Base-by-base conservation (phyloP, 2,329 filamentous ascomycete species). In the Coniochaeta prunicola region DNA sequence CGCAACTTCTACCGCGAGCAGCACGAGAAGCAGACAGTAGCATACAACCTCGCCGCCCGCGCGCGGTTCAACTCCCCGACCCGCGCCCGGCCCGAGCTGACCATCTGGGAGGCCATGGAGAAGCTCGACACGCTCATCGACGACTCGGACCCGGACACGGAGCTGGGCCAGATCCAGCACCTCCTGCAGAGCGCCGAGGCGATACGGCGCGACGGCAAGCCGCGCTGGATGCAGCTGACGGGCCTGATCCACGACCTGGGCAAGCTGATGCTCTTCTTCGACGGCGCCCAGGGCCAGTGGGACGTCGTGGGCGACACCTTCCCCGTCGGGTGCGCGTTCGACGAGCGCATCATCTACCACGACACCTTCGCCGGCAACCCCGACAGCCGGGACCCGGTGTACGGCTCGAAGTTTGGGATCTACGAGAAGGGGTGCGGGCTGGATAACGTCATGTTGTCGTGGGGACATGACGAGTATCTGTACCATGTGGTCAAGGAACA, bases 41-140 rank as follows among this genome's bases (percentile, higher is more conserved):
- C 89, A 21, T 94, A 91, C 80, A 96, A 96, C 77, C 80, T 93
- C 55, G 85, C 86, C 64, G 90, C 89, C 21, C 89, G 91, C 59
- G 85, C 88, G 66, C 76, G 82, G 57, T 89, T 91, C 76, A 76
- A 85, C 71, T 80, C 79, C 64, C 83, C 85, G 64, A 83, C 82
- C 2, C 84, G 88, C 33, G 68, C 67, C 48, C 78, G 78, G 59
- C 85, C 87, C n/a, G 80, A 88, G 72, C 91, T 96, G 89, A 88
- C 87, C 63, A 81, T 96, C 71, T 96, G 91, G 91, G 80, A 94
- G 71, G 91, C 91, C 26, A 93, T 96, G 77, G 89, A 94, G 81
- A 92, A 91, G 75, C 87, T 96, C 69, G 90, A 96, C 80, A 91
- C 88, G 0, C 82, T 96, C 58, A 89, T 96, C 72, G 91, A 96